phyloP scores from a whole-genome alignment of 2,329 filamentous ascomycete species.

The Alternaria brassicicola region DNA sequence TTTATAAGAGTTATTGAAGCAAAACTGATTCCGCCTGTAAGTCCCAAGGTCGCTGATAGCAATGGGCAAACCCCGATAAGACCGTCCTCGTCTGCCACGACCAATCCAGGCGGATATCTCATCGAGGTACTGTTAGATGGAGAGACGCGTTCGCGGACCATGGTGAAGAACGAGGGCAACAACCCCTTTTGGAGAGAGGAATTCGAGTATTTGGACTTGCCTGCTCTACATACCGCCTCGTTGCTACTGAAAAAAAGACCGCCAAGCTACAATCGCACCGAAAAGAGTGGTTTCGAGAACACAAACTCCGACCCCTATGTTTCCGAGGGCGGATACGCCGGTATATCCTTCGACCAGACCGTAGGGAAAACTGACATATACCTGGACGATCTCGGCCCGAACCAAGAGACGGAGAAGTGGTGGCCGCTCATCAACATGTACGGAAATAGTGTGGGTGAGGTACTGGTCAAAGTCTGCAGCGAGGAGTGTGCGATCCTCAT shows the following conservation, averaged over 20 bases:
- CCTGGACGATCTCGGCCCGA: slow-evolving; percentile 76
- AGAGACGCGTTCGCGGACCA: slow-evolving; percentile 77
- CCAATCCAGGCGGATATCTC: slow-evolving; percentile 69
- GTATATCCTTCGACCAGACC: slow-evolving; percentile 56
- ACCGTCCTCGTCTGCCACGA: slow-evolving; percentile 41
- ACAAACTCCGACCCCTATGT: slow-evolving; percentile 39
- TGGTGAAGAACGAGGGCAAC: slow-evolving; percentile 71
- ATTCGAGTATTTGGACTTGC: slow-evolving; percentile 76
- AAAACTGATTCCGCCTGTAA: slow-evolving; percentile 55
- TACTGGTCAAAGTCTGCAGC: slow-evolving; percentile 81
- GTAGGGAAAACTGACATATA: slow-evolving; percentile 81
- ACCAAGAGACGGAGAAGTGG: slow-evolving; percentile 83
- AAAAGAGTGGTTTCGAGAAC: slow-evolving; percentile 49
- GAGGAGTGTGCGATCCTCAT: slow-evolving; percentile 91
- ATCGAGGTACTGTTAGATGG: slow-evolving; percentile 81
- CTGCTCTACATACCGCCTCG: slow-evolving; percentile 71
- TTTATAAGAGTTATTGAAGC: slow-evolving; percentile 67
- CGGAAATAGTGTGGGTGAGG: slow-evolving; percentile 78
- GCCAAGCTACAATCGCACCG: slow-evolving; percentile 46
- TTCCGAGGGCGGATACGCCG: slow-evolving; percentile 53
- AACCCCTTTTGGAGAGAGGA: slow-evolving; percentile 85
- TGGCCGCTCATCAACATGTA: slow-evolving; percentile 79
- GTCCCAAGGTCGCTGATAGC: slow-evolving; percentile 44
- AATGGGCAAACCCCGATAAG: slow-evolving; percentile 28
- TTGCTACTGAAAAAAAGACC: slow-evolving; percentile 71